These are phyloP conservation scores for Wickerhamomyces chambardii DNA, from an alignment of 805 yeast genomes.

Conservation along the genomic window DNA sequence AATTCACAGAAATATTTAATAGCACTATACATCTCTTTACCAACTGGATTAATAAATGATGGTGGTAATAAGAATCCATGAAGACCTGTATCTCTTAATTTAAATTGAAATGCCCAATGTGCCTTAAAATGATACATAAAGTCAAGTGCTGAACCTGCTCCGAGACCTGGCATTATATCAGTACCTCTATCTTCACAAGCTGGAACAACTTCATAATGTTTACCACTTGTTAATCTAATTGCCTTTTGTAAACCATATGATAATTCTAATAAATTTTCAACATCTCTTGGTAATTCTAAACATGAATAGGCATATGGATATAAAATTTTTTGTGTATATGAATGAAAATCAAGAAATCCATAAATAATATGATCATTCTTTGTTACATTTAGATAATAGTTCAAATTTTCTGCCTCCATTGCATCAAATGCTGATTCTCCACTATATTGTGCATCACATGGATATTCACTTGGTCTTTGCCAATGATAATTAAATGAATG, in stretches of 20 bases:
- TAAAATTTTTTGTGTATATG: constrained; percentile 76
- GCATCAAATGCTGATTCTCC: constrained; percentile 71
- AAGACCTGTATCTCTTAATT: constrained; percentile 72
- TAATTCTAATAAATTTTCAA: constrained; percentile 71
- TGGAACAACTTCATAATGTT: constrained; percentile 57
- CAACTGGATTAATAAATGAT: constrained; percentile 65
- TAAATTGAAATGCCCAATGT: constrained; percentile 77
- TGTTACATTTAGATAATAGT: constrained; percentile 32
- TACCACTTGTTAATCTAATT: constrained; percentile 55
- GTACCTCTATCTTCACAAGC: constrained; percentile 77
- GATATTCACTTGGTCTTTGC: constrained; percentile 49
- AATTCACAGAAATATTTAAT: constrained; percentile 58
- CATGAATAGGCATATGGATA: constrained; percentile 83
- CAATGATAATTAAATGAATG: constrained; percentile 76
- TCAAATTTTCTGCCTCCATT: constrained; percentile 43
- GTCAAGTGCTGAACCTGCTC: constrained; percentile 75
- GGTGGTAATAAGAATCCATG: constrained; percentile 79
- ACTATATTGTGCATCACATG: constrained; percentile 78
- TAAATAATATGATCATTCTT: constrained; percentile 46
- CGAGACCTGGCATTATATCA: constrained; percentile 64
- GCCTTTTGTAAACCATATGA: constrained; percentile 77
- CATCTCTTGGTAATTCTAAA: constrained; percentile 62
- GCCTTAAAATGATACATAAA: constrained; percentile 80
- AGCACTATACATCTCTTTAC: constrained; percentile 62
- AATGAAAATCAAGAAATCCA: constrained; percentile 78